Evolutionary conservation across 768 basidiomycete genomes (phyloP).

Genomic region (Obba rivulosa): DNA sequence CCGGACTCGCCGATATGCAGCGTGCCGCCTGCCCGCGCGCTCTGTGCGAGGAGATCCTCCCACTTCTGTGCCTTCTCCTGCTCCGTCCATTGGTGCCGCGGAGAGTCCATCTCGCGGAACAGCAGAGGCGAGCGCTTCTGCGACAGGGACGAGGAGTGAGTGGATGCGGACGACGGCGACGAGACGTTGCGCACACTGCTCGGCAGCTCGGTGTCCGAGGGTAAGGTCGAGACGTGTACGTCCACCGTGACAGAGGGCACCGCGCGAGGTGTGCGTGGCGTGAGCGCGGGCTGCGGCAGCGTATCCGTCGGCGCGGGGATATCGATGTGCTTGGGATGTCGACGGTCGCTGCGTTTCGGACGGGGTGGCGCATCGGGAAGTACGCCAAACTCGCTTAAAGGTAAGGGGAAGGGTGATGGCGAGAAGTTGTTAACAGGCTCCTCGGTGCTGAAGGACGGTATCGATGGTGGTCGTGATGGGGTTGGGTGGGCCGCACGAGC

Average conservation of each 20-base stretch:
- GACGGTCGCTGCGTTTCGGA: conserved; percentile 19
- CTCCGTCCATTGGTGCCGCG: conserved; percentile 45
- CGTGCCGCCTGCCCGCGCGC: conserved; percentile 70
- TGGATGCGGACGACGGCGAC: conserved; percentile 19
- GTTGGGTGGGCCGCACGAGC: conserved; percentile 2
- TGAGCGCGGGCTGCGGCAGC: conserved; percentile 9
- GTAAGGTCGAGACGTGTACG: conserved; percentile 3
- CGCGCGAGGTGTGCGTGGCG: conserved; percentile 16
- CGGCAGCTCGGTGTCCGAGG: no score
- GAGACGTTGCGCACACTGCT: conserved; percentile 1
- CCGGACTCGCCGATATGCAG: conserved; percentile 47
- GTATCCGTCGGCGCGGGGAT: not conserved
- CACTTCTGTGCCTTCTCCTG: conserved; percentile 68
- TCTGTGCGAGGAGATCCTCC: conserved; percentile 62
- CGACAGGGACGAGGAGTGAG: conserved; percentile 15
- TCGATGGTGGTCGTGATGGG: conserved; percentile 36
- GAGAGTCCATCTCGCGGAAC: conserved; percentile 43
- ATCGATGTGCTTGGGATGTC: conserved; percentile 12
- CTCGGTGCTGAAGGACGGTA: conserved; percentile 43
- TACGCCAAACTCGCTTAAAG: conserved; percentile 17
- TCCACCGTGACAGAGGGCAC: conserved; percentile 10
- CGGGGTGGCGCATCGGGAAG: conserved; percentile 14
- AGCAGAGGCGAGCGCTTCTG: conserved; percentile 29
- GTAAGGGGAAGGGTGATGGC: conserved; percentile 5
- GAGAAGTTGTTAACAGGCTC: conserved; percentile 43